Evolutionary conservation across 2,329 filamentous ascomycete species (phyloP).

Genomic region (Trichoderma sp.): DNA sequence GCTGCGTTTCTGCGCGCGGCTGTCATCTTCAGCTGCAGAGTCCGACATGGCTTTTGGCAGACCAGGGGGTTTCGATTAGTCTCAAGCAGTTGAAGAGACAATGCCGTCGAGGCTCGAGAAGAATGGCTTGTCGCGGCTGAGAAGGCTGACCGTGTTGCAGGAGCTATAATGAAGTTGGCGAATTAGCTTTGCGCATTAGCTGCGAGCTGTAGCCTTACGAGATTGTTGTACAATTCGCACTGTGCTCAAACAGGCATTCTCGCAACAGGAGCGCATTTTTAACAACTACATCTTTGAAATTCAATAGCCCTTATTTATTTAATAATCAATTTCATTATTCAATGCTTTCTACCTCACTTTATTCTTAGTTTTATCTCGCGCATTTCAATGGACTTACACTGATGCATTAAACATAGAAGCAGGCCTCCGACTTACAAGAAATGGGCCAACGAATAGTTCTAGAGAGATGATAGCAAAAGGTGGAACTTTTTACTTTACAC

Average conservation of each 20-base stretch:
- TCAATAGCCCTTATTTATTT: neutral
- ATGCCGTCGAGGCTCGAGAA: neutral
- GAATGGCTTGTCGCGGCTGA: conserved; percentile 19
- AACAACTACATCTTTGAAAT: neutral
- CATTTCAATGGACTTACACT: neutral
- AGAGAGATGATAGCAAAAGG: neutral
- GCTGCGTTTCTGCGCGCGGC: conserved; percentile 51
- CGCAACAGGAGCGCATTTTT: neutral
- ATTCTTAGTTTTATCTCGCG: neutral
- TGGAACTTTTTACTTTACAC: neutral
- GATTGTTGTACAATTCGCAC: neutral
- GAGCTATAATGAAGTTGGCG: neutral
- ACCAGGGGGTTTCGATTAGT: neutral
- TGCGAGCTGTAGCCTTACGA: conserved; percentile 18
- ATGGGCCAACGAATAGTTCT: neutral
- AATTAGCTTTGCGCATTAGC: conserved; percentile 13
- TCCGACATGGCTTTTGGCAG: conserved; percentile 31
- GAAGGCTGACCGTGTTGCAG: conserved; percentile 22
- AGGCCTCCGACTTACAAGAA: neutral
- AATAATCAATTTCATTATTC: neutral
- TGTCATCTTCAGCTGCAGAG: conserved; percentile 39
- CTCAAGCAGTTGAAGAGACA: neutral
- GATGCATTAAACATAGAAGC: too few relatives aligned
- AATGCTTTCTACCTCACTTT: neutral
- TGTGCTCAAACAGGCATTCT: neutral